Conservation (phyloP, 257 asterid genomes). For the Handroanthus guayacan region DNA sequence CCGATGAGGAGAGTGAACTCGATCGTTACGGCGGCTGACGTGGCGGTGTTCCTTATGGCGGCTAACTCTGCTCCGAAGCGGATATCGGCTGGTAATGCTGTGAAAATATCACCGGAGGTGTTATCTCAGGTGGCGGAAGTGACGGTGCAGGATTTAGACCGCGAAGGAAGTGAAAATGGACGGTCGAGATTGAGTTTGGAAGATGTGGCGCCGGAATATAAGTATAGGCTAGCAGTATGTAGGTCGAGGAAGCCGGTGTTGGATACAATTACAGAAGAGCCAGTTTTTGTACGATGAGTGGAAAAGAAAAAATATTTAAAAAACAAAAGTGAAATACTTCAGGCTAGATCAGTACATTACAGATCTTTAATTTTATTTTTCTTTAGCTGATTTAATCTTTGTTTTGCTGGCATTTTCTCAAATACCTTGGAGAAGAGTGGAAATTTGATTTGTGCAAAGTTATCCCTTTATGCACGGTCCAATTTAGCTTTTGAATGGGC, state of each 20-base stretch:
- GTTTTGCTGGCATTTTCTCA: no score
- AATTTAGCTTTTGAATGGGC: no score
- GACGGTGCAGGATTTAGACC: neutral
- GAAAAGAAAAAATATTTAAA: no score
- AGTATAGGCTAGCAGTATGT: slow-evolving; percentile 42
- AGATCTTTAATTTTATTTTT: no score
- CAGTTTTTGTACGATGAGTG: slow-evolving; percentile 42
- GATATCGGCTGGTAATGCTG: slow-evolving; percentile 42
- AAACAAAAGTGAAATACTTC: no score
- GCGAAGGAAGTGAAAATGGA: slow-evolving; percentile 28
- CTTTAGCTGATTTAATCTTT: no score
- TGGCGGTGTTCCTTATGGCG: slow-evolving; percentile 54
- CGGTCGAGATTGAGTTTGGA: slow-evolving; percentile 41
- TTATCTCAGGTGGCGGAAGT: neutral
- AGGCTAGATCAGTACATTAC: no score
- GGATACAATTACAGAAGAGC: slow-evolving; percentile 63
- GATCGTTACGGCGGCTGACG: slow-evolving; percentile 61
- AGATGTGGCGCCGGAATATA: slow-evolving; percentile 42
- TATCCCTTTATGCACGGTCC: no score
- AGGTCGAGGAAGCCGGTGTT: slow-evolving; percentile 59
- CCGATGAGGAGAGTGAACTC: slow-evolving; percentile 65
- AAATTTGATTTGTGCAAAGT: no score
- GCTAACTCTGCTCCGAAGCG: slow-evolving; percentile 61
- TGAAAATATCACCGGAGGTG: slow-evolving; percentile 49
- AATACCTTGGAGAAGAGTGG: no score